These are phyloP conservation scores for Phytophthora sp. DNA, from an alignment of 352 stramenopile genomes.

Conservation along the genomic window DNA sequence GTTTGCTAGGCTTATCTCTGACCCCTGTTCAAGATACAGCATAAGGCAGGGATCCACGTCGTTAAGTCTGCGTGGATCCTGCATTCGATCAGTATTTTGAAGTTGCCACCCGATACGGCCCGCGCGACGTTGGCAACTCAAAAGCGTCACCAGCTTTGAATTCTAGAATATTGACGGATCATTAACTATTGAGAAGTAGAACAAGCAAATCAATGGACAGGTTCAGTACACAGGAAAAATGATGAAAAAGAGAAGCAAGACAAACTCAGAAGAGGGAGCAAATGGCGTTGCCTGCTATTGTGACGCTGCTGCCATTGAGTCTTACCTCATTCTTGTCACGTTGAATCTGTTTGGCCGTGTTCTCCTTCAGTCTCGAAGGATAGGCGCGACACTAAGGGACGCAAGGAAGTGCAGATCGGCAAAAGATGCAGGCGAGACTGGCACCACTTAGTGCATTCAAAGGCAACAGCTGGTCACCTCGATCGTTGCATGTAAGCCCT, in stretches of 20 bases:
- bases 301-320: slow-evolving; percentile 20
- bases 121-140: too few relatives aligned
- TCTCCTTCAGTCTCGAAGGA: slow-evolving; percentile 25
- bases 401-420: slow-evolving; percentile 26
- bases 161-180: too few relatives aligned
- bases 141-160: slow-evolving; percentile 18
- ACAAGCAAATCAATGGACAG: slow-evolving; percentile 8
- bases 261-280: background rate
- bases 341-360: slow-evolving; percentile 25
- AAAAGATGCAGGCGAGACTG: slow-evolving; percentile 31
- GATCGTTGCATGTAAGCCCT: slow-evolving; percentile 4
- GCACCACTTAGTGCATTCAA: slow-evolving; percentile 24
- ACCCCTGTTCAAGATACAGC: background rate
- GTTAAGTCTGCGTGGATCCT: too few relatives aligned
- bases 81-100: too few relatives aligned
- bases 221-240: background rate
- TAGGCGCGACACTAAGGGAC: slow-evolving; percentile 25
- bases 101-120: too few relatives aligned
- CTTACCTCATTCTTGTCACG: slow-evolving; percentile 24
- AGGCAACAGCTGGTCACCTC: background rate
- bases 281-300: slow-evolving; percentile 20
- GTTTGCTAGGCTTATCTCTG: background rate
- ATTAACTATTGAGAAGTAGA: background rate
- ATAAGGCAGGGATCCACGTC: too few relatives aligned
- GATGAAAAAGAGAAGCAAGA: slow-evolving; percentile 1